Base-by-base conservation (phyloP, 148 eudicot genomes). In the Persicaria tinctoria region DNA sequence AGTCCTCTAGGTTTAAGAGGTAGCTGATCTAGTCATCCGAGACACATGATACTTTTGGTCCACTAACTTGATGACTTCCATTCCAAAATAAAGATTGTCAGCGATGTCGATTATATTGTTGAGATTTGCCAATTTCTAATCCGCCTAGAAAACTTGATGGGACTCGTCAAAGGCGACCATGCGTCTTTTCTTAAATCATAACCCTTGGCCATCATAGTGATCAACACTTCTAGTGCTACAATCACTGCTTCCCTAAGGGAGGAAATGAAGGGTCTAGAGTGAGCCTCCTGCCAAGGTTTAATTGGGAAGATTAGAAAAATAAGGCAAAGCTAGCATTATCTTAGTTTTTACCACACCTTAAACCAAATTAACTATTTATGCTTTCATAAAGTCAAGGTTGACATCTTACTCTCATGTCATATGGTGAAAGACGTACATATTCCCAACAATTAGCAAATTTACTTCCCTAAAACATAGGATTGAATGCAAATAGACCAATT, bases 231-330 rank as follows among this genome's bases (percentile, higher is more conserved):
- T 76, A 89, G 97, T 60, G 97, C 89, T 71, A 87, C 23, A 1
- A 92, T 82, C 68, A 86, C 84, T 51, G 97, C 97, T 85, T 91
- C 93, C 69, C 90, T 89, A 4, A 92, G 90, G 44, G 90, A 82
- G 66, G 91, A 83, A 62, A 88, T 86, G 77, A 79, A 84, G 5
- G 79, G 74, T 5, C 66, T 75, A 27, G 76, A 80, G 70, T 87
- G 84, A 16, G 77, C 38, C 51, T 69, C 73, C 91, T 89, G 85
- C n/a, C 11, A 44, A 73, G 51, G 51, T 16, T 54, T 54, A 13
- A 12, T 5, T 16, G 5, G 6, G 5, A 54, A 13, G 0, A 23
- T 23, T 23, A 23, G 23, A 23, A 23, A 23, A 23, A 23, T 23
- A 23, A 23, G 27, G 27, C 27, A 23, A 23, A 23, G 27, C 27